Evolutionary conservation across 1,284 basidiomycete species (phyloP).

Genomic region (Rugosomyces carneus): DNA sequence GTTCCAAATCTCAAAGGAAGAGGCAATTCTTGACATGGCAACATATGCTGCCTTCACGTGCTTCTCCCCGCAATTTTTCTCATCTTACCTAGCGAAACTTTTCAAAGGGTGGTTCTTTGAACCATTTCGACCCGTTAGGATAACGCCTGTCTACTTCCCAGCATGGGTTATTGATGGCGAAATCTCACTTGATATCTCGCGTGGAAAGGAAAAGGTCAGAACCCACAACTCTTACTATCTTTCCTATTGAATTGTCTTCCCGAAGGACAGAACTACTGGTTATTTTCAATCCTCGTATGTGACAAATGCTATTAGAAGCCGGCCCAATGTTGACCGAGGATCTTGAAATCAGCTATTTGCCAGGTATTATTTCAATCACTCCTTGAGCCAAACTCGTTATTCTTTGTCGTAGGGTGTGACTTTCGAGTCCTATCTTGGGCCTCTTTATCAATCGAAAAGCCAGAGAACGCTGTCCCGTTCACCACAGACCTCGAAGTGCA

Average conservation of each 20-base stretch:
- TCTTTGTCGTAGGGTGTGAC: slow-evolving; percentile 26
- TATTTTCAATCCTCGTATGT: slow-evolving; percentile 20
- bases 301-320: slow-evolving; percentile 1
- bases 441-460: slow-evolving; percentile 18
- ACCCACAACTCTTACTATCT: not conserved
- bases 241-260: not conserved
- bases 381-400: not conserved
- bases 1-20: slow-evolving; percentile 25
- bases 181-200: slow-evolving; percentile 30
- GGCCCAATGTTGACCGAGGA: slow-evolving; percentile 4
- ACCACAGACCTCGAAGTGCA: slow-evolving; percentile 30
- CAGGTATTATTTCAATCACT: slow-evolving; percentile 24
- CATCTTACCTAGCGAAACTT: slow-evolving; percentile 21
- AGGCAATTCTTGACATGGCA: slow-evolving; percentile 24
- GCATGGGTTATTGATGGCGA: slow-evolving; percentile 56
- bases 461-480: slow-evolving; percentile 26
- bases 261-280: slow-evolving; percentile 13
- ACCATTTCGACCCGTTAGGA: slow-evolving; percentile 25
- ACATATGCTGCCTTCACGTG: slow-evolving; percentile 21
- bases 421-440: slow-evolving; percentile 30
- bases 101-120: slow-evolving; percentile 24
- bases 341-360: slow-evolving; percentile 30
- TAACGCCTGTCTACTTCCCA: slow-evolving; percentile 51
- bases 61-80: slow-evolving; percentile 17
- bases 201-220: slow-evolving; percentile 21